Conservation (phyloP, 2,329 filamentous ascomycete genomes). For the Fusarium sp. region DNA sequence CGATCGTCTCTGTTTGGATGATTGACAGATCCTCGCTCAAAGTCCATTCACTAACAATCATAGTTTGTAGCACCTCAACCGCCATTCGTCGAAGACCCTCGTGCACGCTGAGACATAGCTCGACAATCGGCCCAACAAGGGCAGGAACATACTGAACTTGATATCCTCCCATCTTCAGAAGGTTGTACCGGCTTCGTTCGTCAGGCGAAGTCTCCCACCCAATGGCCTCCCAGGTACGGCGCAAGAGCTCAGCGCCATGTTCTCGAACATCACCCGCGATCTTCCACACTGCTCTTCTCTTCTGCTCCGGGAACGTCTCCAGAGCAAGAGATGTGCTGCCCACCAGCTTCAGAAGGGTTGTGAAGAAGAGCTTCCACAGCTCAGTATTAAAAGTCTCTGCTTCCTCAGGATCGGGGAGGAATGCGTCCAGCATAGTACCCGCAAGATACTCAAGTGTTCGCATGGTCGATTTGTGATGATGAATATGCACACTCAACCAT, state of each 20-base stretch:
- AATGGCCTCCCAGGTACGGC: constrained; percentile 91
- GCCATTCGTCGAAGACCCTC: constrained; percentile 90
- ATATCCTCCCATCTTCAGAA: constrained; percentile 91
- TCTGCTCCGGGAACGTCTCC: constrained; percentile 97
- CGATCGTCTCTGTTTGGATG: constrained; percentile 96
- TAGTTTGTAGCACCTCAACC: constrained; percentile 92
- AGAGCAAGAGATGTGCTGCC: constrained; percentile 89
- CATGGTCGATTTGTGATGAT: constrained; percentile 91
- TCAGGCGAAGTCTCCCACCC: constrained; percentile 93
- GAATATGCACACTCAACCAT: constrained; percentile 95
- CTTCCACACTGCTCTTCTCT: constrained; percentile 96
- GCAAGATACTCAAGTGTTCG: constrained; percentile 85
- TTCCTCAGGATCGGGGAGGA: constrained; percentile 89
- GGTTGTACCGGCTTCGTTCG: constrained; percentile 79
- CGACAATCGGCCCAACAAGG: constrained; percentile 89
- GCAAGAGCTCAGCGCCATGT: constrained; percentile 86
- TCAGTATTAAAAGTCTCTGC: constrained; percentile 93
- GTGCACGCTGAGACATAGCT: constrained; percentile 94
- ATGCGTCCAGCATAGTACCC: constrained; percentile 81
- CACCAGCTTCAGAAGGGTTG: constrained; percentile 87
- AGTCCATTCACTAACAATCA: constrained; percentile 99
- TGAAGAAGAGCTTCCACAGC: constrained; percentile 94
- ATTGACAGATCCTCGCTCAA: constrained; percentile 91
- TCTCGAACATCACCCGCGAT: constrained; percentile 97
- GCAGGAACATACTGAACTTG: constrained; percentile 98